These are phyloP conservation scores for Gossypium trilobum DNA, from an alignment of 441 rosid genomes.

Conservation along the genomic window DNA sequence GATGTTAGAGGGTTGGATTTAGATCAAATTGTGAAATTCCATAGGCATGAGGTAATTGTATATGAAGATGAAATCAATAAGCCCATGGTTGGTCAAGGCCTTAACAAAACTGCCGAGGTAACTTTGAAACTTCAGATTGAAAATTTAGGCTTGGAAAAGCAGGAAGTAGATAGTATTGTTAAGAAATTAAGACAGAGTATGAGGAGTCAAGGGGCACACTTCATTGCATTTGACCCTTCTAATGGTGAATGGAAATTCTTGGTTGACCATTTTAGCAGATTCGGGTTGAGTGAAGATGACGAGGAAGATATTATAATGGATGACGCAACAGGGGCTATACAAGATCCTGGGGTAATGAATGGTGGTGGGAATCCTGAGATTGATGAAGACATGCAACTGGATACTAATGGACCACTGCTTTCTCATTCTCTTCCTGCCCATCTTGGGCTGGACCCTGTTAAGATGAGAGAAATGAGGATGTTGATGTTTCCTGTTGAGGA, in stretches of 20 bases:
- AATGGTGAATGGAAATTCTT: constrained; percentile 68
- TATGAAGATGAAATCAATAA: constrained; percentile 69
- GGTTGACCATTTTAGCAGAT: constrained; percentile 85
- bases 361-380: constrained; percentile 34
- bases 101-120: constrained; percentile 87
- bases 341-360: constrained; percentile 32
- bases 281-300: constrained; percentile 84
- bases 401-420: constrained; percentile 49
- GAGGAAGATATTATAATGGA: constrained; percentile 78
- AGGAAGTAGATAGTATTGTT: constrained; percentile 26
- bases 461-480: constrained; percentile 81
- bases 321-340: constrained; percentile 36
- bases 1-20: constrained; percentile 68
- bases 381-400: constrained; percentile 37
- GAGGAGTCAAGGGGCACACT: constrained; percentile 68
- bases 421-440: constrained; percentile 93
- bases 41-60: constrained; percentile 60
- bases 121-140: constrained; percentile 41
- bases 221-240: constrained; percentile 51
- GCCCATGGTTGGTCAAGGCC: constrained; percentile 70
- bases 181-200: constrained; percentile 39
- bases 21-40: constrained; percentile 61
- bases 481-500: constrained; percentile 58
- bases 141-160: constrained; percentile 20
- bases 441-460: constrained; percentile 80